Base-by-base conservation (phyloP, 345 rosid genomes). In the Eucalyptus curtisii region DNA sequence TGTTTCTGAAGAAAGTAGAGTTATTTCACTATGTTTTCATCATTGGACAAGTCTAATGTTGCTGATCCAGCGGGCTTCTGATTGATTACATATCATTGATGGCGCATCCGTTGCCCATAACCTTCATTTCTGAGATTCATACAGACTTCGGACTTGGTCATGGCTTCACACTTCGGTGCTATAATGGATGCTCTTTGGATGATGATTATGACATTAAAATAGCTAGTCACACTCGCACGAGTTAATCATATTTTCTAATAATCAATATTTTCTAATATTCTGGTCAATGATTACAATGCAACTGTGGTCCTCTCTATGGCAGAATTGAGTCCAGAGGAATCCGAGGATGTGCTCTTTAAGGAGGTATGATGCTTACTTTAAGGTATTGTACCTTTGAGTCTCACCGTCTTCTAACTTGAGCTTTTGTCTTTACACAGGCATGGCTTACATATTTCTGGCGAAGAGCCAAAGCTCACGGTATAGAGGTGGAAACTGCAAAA, bases 381-480 rank as follows among this genome's bases (percentile, higher is more conserved):
- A 44, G 5, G 55, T 87, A 30, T 33, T 50, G 27, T 13, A 13
- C 49, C 30, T 44, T 16, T 81, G 19, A 47, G 31, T 27, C 86
- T 15, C 86, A 10, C 25, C 19, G 42, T 11, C 53, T 85, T 85
- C 37, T 61, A 52, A n/a, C 13, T 79, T 7, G 10, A 33, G 24
- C 48, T 88, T 44, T 87, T 25, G 59, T 76, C 61, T 47, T 89
- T 85, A 31, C 24, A 16, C 92, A 98, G 99, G 99, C 99, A 88
- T 98, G 99, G 99, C 95, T 98, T 84, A 96, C 99, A 53, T 98
- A 98, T 90, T 97, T 96, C 90, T 98, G 99, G 99, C 94, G 97
- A 94, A 95, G 99, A 92, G 99, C 98, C 86, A 91, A 93, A 91
- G 92, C 92, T 79, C 97, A 95, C 89, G 95, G 95, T 76, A 94